Conservation (phyloP, 2,329 filamentous ascomycete species). For the Colletotrichum simmondsii region DNA sequence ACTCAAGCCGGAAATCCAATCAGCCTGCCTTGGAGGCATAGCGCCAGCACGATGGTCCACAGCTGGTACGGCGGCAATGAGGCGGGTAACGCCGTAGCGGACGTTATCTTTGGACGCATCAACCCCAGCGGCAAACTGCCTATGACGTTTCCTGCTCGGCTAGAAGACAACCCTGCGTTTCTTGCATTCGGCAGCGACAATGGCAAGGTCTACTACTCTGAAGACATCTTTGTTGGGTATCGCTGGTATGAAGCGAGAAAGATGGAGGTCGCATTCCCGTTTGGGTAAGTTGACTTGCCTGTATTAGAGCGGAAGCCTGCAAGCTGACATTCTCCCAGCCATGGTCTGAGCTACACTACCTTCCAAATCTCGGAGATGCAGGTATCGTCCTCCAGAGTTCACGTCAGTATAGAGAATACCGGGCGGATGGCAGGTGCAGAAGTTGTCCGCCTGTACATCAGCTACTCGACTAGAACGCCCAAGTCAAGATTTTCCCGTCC, state of each 20-base stretch:
- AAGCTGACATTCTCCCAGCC: slow-evolving; percentile 45
- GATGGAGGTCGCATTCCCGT: slow-evolving; percentile 71
- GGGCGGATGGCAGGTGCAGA: slow-evolving; percentile 58
- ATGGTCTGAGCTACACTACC: slow-evolving; percentile 76
- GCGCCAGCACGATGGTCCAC: slow-evolving; percentile 67
- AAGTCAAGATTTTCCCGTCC: slow-evolving; percentile 58
- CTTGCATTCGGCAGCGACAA: slow-evolving; percentile 74
- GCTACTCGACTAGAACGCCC: slow-evolving; percentile 49
- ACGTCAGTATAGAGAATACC: slow-evolving; percentile 64
- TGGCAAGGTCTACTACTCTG: slow-evolving; percentile 74
- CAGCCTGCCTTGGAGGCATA: slow-evolving; percentile 68
- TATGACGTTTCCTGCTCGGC: slow-evolving; percentile 72
- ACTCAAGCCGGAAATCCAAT: slow-evolving; percentile 78
- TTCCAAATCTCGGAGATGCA: slow-evolving; percentile 63
- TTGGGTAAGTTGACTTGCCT: slow-evolving; percentile 50
- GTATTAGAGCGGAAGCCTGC: too few species aligned
- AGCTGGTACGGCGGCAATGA: slow-evolving; percentile 84
- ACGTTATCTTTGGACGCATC: slow-evolving; percentile 74
- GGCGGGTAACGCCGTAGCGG: slow-evolving; percentile 77
- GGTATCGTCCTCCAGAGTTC: slow-evolving; percentile 51
- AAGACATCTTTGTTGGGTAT: slow-evolving; percentile 80
- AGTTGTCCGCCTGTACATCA: slow-evolving; percentile 60
- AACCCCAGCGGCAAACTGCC: slow-evolving; percentile 82
- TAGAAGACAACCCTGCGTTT: slow-evolving; percentile 76
- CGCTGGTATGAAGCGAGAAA: slow-evolving; percentile 74